These are phyloP conservation scores for Meredithiella fracta DNA, from an alignment of 2,329 filamentous ascomycete species.

Conservation along the genomic window DNA sequence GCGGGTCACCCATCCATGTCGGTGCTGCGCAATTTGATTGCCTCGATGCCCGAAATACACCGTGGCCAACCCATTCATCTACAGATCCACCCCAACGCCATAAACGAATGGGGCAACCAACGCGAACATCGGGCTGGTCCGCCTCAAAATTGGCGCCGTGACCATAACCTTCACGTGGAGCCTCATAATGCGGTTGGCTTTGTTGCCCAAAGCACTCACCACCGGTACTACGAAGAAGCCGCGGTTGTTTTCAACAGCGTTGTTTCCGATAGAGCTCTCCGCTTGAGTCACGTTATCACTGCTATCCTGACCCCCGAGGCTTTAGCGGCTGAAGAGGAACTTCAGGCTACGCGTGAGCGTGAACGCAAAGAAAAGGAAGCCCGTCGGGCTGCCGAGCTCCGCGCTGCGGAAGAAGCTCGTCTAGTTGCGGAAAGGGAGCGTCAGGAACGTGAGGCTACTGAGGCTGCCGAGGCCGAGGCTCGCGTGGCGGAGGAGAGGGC, in stretches of 20 bases:
- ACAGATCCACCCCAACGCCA: slow-evolving; percentile 34
- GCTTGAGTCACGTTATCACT: slow-evolving; percentile 48
- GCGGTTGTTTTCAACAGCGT: slow-evolving; percentile 60
- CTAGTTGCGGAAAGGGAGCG: slow-evolving; percentile 24
- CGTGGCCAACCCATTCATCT: slow-evolving; percentile 40
- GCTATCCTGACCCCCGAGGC: slow-evolving; percentile 66
- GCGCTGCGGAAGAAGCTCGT: slow-evolving; percentile 44
- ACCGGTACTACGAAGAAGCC: slow-evolving; percentile 80
- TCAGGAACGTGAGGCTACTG: slow-evolving; percentile 22
- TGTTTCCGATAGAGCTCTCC: slow-evolving; percentile 47
- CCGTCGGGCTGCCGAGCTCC: background rate
- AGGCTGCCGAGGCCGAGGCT: slow-evolving; percentile 24
- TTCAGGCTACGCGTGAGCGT: slow-evolving; percentile 18
- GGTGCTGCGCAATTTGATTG: slow-evolving; percentile 39
- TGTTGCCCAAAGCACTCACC: slow-evolving; percentile 49
- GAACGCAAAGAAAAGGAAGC: slow-evolving; percentile 27
- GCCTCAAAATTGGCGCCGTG: slow-evolving; percentile 33
- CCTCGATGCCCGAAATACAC: slow-evolving; percentile 31
- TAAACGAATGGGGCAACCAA: slow-evolving; percentile 34
- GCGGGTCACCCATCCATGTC: slow-evolving; percentile 34
- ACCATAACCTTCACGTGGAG: slow-evolving; percentile 31
- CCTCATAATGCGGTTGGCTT: slow-evolving; percentile 66
- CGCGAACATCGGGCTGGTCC: slow-evolving; percentile 22
- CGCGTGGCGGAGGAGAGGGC: background rate
- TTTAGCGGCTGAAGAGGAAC: slow-evolving; percentile 60